phyloP scores from a whole-genome alignment of 768 basidiomycete genomes.

The Trametes gibbosa region DNA sequence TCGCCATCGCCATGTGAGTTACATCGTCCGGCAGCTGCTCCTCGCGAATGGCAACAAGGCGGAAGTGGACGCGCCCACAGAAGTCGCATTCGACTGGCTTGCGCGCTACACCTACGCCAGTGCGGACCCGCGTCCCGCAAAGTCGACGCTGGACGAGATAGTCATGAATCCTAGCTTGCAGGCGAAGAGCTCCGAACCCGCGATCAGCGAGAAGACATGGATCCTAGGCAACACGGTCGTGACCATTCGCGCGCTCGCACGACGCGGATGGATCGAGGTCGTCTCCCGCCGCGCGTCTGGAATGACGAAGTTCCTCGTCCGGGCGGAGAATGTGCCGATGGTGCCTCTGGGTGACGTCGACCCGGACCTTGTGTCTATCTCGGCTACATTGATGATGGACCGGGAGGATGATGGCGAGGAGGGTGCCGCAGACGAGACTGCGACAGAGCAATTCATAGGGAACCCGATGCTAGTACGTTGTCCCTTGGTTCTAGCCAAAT shows the following conservation, averaged over 20 bases:
- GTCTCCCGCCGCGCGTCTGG: slow-evolving; percentile 86
- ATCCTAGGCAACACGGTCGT: slow-evolving; percentile 79
- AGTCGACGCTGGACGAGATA: slow-evolving; percentile 74
- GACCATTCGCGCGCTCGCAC: slow-evolving; percentile 70
- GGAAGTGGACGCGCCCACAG: slow-evolving; percentile 82
- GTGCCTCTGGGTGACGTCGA: slow-evolving; percentile 82
- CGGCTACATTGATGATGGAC: slow-evolving; percentile 73
- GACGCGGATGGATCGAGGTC: slow-evolving; percentile 88
- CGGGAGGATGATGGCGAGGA: slow-evolving; percentile 35
- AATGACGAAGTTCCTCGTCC: slow-evolving; percentile 77
- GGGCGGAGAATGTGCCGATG: slow-evolving; percentile 86
- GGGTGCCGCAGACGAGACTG: neutral
- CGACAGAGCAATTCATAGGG: neutral
- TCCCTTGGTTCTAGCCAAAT: neutral
- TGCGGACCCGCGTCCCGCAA: slow-evolving; percentile 86
- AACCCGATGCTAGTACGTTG: slow-evolving; percentile 12
- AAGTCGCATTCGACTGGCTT: slow-evolving; percentile 98
- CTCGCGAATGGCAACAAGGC: slow-evolving; percentile 77
- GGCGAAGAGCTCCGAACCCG: slow-evolving; percentile 35
- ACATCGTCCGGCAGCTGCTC: slow-evolving; percentile 83
- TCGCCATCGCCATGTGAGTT: slow-evolving; percentile 75
- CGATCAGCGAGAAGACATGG: slow-evolving; percentile 73
- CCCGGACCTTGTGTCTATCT: slow-evolving; percentile 70
- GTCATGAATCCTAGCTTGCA: slow-evolving; percentile 55
- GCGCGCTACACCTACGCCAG: slow-evolving; percentile 92